Evolutionary conservation across 23 red algal genomes (phyloP).

Genomic region (Gracilaria gracilis): DNA sequence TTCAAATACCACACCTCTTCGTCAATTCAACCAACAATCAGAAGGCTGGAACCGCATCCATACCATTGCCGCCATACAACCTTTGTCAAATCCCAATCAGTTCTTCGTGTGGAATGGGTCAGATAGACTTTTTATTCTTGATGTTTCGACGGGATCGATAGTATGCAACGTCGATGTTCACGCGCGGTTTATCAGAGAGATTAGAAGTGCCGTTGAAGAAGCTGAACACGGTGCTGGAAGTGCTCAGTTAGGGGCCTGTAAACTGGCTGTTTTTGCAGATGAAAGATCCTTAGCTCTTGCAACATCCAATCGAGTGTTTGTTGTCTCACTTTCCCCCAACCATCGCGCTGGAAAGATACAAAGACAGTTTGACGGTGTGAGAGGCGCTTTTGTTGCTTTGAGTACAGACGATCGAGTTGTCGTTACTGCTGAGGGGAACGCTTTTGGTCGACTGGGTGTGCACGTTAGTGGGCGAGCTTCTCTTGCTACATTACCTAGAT

Average conservation of each 20-base stretch:
- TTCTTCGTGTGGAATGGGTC: constrained; percentile 20
- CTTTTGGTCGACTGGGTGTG: constrained; percentile 34
- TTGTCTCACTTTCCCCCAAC: background rate
- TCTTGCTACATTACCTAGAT: background rate
- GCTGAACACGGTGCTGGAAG: constrained; percentile 6
- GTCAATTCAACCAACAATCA: background rate
- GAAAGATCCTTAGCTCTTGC: constrained; percentile 9
- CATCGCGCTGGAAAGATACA: background rate
- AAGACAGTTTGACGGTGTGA: constrained; percentile 24
- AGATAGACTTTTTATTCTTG: background rate
- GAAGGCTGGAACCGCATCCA: constrained; percentile 12
- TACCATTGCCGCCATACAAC: constrained; percentile 33
- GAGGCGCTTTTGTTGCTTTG: constrained; percentile 29
- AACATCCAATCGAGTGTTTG: constrained; percentile 39
- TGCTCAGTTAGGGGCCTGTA: constrained; percentile 30
- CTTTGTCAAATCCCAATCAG: background rate
- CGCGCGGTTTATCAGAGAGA: background rate
- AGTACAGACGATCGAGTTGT: constrained; percentile 36
- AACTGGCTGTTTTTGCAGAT: constrained; percentile 31
- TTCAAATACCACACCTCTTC: constrained; percentile 2
- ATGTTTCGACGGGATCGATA: constrained; percentile 11
- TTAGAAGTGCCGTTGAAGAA: constrained; percentile 30
- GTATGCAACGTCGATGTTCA: background rate
- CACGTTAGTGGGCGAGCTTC: constrained; percentile 29
- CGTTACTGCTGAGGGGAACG: constrained; percentile 51